Evolutionary conservation across 225 moss, liverwort and hornwort species (phyloP).

Genomic region (Polytrichum formosum): DNA sequence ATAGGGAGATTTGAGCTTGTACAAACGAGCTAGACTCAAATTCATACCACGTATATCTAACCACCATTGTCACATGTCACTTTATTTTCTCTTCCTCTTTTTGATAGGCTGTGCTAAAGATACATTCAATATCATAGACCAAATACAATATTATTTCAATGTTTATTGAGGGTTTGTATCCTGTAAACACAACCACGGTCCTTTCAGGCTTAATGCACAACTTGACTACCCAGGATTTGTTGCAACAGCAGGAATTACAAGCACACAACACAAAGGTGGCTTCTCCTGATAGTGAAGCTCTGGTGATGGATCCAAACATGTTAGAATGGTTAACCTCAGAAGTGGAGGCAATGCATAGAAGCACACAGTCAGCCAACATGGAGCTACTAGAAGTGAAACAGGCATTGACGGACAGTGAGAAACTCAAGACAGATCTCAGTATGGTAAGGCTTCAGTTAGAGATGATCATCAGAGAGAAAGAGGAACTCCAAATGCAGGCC

Average conservation of each 20-base stretch:
- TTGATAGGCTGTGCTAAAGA: too few species aligned
- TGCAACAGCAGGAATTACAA: slow-evolving; percentile 30
- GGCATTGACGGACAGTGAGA: slow-evolving; percentile 23
- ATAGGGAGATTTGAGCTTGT: too few species aligned
- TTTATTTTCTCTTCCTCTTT: too few species aligned
- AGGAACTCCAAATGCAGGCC: slow-evolving; percentile 22
- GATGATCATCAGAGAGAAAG: slow-evolving; percentile 33
- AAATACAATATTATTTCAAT: too few species aligned
- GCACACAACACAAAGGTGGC: slow-evolving; percentile 25
- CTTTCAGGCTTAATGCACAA: slow-evolving; percentile 10
- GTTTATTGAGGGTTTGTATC: too few species aligned
- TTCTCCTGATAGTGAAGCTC: slow-evolving; percentile 31
- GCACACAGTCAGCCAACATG: slow-evolving; percentile 8
- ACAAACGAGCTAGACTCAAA: too few species aligned
- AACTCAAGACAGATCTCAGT: slow-evolving; percentile 30
- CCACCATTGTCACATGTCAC: too few species aligned
- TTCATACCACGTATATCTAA: too few species aligned
- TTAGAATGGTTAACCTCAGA: slow-evolving; percentile 40
- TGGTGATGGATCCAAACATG: slow-evolving; percentile 26
- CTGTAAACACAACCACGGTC: background rate
- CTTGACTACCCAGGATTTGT: slow-evolving; percentile 34
- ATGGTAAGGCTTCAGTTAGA: slow-evolving; percentile 16
- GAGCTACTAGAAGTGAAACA: slow-evolving; percentile 32
- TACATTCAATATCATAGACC: too few species aligned
- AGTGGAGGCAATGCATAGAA: slow-evolving; percentile 28